Conservation (phyloP, 2,329 filamentous ascomycete genomes). For the Verticillium klebahnii region DNA sequence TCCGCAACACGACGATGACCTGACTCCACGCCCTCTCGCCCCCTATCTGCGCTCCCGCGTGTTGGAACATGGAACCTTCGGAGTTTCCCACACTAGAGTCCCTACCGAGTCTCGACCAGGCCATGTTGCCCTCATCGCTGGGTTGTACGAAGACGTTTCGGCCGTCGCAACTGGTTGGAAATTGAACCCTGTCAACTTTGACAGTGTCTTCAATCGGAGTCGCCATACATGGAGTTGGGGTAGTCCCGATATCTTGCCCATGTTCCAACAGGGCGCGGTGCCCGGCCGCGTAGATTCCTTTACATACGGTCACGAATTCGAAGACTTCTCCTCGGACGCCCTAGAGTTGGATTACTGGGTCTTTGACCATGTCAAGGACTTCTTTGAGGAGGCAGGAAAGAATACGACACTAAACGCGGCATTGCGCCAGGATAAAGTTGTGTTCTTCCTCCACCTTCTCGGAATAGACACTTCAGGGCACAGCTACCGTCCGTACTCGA, state of each 20-base stretch:
- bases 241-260: slow-evolving; percentile 92
- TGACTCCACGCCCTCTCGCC: slow-evolving; percentile 74
- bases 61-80: slow-evolving; percentile 87
- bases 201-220: slow-evolving; percentile 97
- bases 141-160: slow-evolving; percentile 95
- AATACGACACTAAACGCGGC: slow-evolving; percentile 71
- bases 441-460: slow-evolving; percentile 93
- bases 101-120: slow-evolving; percentile 95
- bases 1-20: slow-evolving; percentile 57
- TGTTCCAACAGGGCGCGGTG: slow-evolving; percentile 93
- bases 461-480: slow-evolving; percentile 91
- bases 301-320: slow-evolving; percentile 76
- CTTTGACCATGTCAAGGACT: slow-evolving; percentile 83
- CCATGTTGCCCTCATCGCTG: slow-evolving; percentile 94
- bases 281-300: slow-evolving; percentile 84
- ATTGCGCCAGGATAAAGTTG: slow-evolving; percentile 76
- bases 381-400: slow-evolving; percentile 75
- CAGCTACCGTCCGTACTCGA: slow-evolving; percentile 81
- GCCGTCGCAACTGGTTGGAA: slow-evolving; percentile 98
- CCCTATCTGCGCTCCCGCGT: slow-evolving; percentile 89
- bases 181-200: slow-evolving; percentile 95
- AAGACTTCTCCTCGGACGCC: slow-evolving; percentile 85
- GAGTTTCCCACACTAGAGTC: slow-evolving; percentile 93
- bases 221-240: slow-evolving; percentile 99
- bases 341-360: slow-evolving; percentile 87